These are phyloP conservation scores for Suillus placidus DNA, from an alignment of 768 basidiomycete species.

Conservation along the genomic window DNA sequence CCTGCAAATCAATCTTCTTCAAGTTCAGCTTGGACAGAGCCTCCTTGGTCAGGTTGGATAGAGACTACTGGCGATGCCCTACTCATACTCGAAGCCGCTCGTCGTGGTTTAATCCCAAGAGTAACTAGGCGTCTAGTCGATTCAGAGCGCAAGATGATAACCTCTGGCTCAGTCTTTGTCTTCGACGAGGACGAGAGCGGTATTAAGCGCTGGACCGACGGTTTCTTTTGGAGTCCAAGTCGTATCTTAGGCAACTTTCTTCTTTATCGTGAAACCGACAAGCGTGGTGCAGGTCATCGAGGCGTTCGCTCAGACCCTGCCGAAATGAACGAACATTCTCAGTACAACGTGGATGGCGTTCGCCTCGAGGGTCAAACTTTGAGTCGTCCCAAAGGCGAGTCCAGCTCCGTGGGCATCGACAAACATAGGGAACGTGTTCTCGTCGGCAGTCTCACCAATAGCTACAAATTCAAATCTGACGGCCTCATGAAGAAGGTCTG, in stretches of 20 bases:
- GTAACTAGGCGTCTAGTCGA: constrained; percentile 93
- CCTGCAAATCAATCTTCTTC: constrained; percentile 36
- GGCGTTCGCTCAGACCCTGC: constrained; percentile 47
- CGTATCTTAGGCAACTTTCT: constrained; percentile 94
- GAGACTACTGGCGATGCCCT: constrained; percentile 94
- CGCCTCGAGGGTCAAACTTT: constrained; percentile 47
- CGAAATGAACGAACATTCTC: constrained; percentile 42
- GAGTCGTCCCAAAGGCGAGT: constrained; percentile 64
- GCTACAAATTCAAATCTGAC: constrained; percentile 88
- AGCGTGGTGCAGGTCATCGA: constrained; percentile 68
- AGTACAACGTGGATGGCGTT: constrained; percentile 38
- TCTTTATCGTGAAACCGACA: constrained; percentile 93
- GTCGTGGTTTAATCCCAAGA: constrained; percentile 85
- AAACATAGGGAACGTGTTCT: constrained; percentile 78
- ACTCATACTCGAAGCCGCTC: constrained; percentile 94
- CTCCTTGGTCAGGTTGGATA: constrained; percentile 94
- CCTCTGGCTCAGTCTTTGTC: constrained; percentile 92
- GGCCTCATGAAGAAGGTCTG: constrained; percentile 97
- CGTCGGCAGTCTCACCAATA: constrained; percentile 90
- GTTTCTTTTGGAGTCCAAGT: constrained; percentile 94
- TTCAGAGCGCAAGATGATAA: constrained; percentile 90
- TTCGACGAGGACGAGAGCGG: constrained; percentile 98
- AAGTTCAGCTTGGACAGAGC: constrained; percentile 72
- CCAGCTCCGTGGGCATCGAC: constrained; percentile 53
- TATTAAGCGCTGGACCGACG: constrained; percentile 98